Base-by-base conservation (phyloP, 768 basidiomycete species). In the Boletus barrowsii region DNA sequence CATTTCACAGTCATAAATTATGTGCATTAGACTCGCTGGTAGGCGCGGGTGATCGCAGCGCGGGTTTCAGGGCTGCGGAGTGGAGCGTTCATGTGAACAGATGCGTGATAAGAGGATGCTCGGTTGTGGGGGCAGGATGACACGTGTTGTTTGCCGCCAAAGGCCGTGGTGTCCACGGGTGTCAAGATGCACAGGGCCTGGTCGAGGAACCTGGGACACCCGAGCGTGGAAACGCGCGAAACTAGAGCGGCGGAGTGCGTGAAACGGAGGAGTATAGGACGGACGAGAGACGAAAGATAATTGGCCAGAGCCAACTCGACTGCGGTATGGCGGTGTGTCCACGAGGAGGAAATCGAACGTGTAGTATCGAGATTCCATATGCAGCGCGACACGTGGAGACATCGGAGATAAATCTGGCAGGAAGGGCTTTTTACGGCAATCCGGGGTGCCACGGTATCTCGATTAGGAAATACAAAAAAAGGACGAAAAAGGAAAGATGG, bases 381-480 rank as follows among this genome's bases (percentile, higher is more conserved):
- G 54, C 35, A 32, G 64, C n/a, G 29, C 39, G 62, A 64, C 64
- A 67, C 62, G 64, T 67, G 64, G 64, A 24, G 2, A 20, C 43
- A 65, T 66, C 63, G 63, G 63, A 61, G 63, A 65, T 65, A 66
- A 63, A 65, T 66, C 64, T 66, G 46, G 44, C 26, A 26, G 47
- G 59, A 62, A 47, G 54, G 15, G 20, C 48, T 26, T 3, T 47
- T 64, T 64, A 66, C 51, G 63, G 64, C 56, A 67, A 65, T 65
- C 65, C 65, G 63, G 64, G 64, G 63, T 67, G 64, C 64, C 63
- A 65, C 65, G 64, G 43, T 56, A 26, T 5, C 63, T 40, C 55
- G 48, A 59, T 55, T 55, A 3, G 24, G 65, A 55, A 63, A 57
- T 46, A 63, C 55, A 56, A 66, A 53, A 42, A 56, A 51, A 42